phyloP scores from a whole-genome alignment of 495 filamentous ascomycete species.

The Trichoderma gamsii region DNA sequence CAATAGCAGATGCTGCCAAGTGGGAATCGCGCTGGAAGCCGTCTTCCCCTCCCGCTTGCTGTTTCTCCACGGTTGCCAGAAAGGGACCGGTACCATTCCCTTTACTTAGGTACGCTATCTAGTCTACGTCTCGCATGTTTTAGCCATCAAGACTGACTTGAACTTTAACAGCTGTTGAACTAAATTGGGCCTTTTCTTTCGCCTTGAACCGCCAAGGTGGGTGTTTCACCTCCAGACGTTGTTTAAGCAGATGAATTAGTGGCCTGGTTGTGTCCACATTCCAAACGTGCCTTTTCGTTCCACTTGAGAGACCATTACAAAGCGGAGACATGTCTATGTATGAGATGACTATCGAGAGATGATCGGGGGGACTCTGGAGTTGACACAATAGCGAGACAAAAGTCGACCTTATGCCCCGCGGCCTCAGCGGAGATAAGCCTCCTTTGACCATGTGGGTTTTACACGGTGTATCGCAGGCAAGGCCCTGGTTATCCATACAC shows the following conservation, averaged over 20 bases:
- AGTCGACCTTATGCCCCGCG: not conserved
- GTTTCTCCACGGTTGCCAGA: not conserved
- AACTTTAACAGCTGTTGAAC: constrained; percentile 3
- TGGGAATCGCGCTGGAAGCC: not conserved
- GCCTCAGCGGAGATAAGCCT: not conserved
- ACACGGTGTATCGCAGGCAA: not conserved
- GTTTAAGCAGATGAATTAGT: not conserved
- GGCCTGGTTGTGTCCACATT: not conserved
- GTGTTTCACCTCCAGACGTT: not conserved
- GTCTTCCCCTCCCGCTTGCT: not conserved
- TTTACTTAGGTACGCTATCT: not conserved
- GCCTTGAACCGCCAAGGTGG: not conserved
- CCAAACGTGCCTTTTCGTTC: not conserved
- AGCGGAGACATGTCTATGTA: not conserved
- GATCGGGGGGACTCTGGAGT: not conserved
- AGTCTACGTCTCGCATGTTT: not conserved
- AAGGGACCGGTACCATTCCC: not conserved
- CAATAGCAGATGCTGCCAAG: not conserved
- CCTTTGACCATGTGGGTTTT: not conserved
- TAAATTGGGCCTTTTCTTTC: not conserved
- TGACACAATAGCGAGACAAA: not conserved
- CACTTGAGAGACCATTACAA: not conserved
- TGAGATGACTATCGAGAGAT: no score
- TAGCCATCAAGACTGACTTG: not conserved
- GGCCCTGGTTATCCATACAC: no score